phyloP scores from a whole-genome alignment of 2,329 filamentous ascomycete genomes.

The Fusarium beomiforme region DNA sequence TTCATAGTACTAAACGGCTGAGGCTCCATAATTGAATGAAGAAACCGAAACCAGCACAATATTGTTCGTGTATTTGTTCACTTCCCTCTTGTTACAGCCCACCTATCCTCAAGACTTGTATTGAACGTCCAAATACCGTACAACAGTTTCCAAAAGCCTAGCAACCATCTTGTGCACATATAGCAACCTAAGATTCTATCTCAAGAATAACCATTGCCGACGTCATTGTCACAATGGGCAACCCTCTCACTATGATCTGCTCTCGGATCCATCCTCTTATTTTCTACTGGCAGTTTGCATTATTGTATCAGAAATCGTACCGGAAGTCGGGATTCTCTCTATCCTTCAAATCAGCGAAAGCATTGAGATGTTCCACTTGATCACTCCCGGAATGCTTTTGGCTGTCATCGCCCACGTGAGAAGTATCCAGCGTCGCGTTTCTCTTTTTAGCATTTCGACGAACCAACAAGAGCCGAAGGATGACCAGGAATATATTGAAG shows the following conservation, averaged over 20 bases:
- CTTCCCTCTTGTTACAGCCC: too few relatives aligned
- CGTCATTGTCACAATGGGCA: not conserved
- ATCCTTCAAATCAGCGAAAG: not conserved
- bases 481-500: not conserved
- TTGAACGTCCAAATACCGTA: too few relatives aligned
- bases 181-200: not conserved
- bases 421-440: not conserved
- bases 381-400: not conserved
- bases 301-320: not conserved
- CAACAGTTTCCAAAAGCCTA: not conserved
- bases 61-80: too few relatives aligned
- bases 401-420: not conserved
- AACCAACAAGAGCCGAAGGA: not conserved
- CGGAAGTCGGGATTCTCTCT: not conserved
- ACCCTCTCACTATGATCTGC: accelerated
- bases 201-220: not conserved
- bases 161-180: accelerated
- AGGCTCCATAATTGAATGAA: too few relatives aligned
- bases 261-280: accelerated
- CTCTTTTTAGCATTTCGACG: not conserved
- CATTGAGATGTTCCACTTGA: not conserved
- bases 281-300: not conserved
- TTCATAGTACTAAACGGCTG: too few relatives aligned
- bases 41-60: too few relatives aligned
- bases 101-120: too few relatives aligned